A percentile compares a stretch with the other conserved stretches of the same genome.
Evolutionary conservation across 2,329 filamentous ascomycete species (phyloP).

Genomic region (Scedosporium boydii): DNA sequence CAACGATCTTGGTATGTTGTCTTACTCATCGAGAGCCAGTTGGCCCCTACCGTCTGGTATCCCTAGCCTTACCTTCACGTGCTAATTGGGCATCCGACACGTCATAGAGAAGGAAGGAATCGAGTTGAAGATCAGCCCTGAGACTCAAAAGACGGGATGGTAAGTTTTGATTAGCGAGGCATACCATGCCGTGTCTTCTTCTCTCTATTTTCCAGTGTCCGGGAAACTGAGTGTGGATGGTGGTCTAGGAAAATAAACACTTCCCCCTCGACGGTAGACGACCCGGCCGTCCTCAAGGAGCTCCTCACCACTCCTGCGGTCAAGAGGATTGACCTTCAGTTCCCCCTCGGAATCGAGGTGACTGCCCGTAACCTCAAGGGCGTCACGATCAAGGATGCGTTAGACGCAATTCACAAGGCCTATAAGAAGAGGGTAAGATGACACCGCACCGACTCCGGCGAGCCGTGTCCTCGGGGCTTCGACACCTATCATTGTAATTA

Average conservation of each 20-base stretch:
- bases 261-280: slow-evolving; percentile 67
- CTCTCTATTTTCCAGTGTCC: slow-evolving; percentile 3
- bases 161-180: slow-evolving; percentile 36
- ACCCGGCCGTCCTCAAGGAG: slow-evolving; percentile 76
- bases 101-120: slow-evolving; percentile 60
- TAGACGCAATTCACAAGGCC: slow-evolving; percentile 91
- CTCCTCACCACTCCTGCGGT: slow-evolving; percentile 70
- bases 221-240: background rate
- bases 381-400: slow-evolving; percentile 92
- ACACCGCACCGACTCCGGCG: background rate
- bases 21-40: background rate
- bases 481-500: background rate
- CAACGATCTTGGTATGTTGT: slow-evolving; percentile 69
- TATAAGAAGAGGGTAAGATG: slow-evolving; percentile 85
- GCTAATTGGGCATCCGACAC: slow-evolving; percentile 3
- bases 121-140: slow-evolving; percentile 63
- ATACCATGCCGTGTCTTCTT: background rate
- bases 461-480: too few species aligned
- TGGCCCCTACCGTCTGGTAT: background rate
- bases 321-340: slow-evolving; percentile 91
- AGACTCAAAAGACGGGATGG: slow-evolving; percentile 86
- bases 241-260: slow-evolving; percentile 84
- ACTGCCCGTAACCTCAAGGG: slow-evolving; percentile 86
- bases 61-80: background rate
- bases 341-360: slow-evolving; percentile 79